These are phyloP conservation scores for Candida sp. DNA, from an alignment of 1,139 yeast species.

Conservation along the genomic window DNA sequence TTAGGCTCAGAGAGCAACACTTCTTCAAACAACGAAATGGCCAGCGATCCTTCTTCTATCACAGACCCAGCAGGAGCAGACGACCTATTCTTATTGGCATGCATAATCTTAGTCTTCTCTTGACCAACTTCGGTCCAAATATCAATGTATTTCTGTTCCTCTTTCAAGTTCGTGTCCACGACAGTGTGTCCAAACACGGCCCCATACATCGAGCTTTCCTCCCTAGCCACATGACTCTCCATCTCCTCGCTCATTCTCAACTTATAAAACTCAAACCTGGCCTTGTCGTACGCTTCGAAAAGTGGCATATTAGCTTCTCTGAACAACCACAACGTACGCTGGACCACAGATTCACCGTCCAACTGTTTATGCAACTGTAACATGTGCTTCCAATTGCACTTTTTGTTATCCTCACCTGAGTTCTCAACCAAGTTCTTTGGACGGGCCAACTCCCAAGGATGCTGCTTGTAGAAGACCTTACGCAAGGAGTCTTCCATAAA, in stretches of 20 bases:
- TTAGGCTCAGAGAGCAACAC: slow-evolving; percentile 6
- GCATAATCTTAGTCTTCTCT: slow-evolving; percentile 53
- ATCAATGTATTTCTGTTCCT: slow-evolving; percentile 74
- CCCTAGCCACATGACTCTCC: slow-evolving; percentile 73
- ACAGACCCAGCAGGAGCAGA: slow-evolving; percentile 27
- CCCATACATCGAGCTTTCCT: slow-evolving; percentile 88
- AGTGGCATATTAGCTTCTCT: slow-evolving; percentile 27
- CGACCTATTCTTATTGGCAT: slow-evolving; percentile 44
- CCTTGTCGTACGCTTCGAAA: slow-evolving; percentile 78
- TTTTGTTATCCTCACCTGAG: slow-evolving; percentile 54
- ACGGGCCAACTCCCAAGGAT: slow-evolving; percentile 98
- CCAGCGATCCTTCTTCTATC: slow-evolving; percentile 21
- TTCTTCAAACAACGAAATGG: slow-evolving; percentile 29
- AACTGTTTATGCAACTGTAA: slow-evolving; percentile 74
- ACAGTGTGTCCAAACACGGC: slow-evolving; percentile 62
- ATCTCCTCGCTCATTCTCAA: slow-evolving; percentile 86
- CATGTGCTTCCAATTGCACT: slow-evolving; percentile 79
- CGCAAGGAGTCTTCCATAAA: slow-evolving; percentile 87
- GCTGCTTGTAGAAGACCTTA: slow-evolving; percentile 83
- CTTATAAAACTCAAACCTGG: slow-evolving; percentile 87
- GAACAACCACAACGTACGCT: slow-evolving; percentile 79
- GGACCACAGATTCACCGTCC: slow-evolving; percentile 95
- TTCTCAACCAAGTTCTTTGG: slow-evolving; percentile 90
- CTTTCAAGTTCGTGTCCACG: slow-evolving; percentile 68
- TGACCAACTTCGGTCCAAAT: slow-evolving; percentile 78